Evolutionary conservation across 371 early-diverging fungal species (phyloP), one percentile per base, ranked within the genome.

Genomic region (Capniomyces stellatus): DNA sequence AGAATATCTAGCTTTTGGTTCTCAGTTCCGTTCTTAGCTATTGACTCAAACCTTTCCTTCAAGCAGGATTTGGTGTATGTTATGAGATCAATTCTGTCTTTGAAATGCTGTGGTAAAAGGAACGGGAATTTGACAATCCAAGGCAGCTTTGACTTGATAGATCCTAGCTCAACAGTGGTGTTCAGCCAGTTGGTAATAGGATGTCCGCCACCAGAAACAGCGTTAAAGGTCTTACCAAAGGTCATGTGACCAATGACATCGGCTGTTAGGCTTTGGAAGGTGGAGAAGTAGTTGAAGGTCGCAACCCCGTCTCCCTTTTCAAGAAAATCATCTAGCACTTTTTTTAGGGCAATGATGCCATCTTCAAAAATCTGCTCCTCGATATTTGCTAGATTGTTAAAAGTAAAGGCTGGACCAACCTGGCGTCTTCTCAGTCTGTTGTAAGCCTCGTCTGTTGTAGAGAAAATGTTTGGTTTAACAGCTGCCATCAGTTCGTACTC

Each of bases 241-340:
- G 64, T 60, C 19, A 69, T 52, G 12, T 23, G 31, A 10, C 70
- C 63, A 23, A 69, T 63, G 29, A 65, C 41, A 23, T 69, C 65
- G n/a, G 62, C 54, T 1, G 62, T 51, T 2, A 64, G 30, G 1
- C 29, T 40, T 24, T 60, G 60, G 41, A 58, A 69, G 1, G 35
- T 47, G 10, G 54, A 44, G 41, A 52, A 54, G 39, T 61, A 68
- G 52, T 68, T 68, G 24, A 63, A 57, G n/a, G 2, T 2, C 6
- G 52, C 27, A 21, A 25, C 3, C 12, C 15, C 19, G 22, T 21
- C 25, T 29, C 13, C 21, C 10, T 18, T 18, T 27, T n/a, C 24
- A 13, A 56, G 27, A 1, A 23, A 29, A 18, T 22, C 10, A 30
- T 66, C 66, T 59, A 61, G 57, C 18, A 29, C 40, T 12, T 29